These are phyloP conservation scores for Lasiosphaeris hirsuta DNA, from an alignment of 495 filamentous ascomycete species.

Conservation along the genomic window DNA sequence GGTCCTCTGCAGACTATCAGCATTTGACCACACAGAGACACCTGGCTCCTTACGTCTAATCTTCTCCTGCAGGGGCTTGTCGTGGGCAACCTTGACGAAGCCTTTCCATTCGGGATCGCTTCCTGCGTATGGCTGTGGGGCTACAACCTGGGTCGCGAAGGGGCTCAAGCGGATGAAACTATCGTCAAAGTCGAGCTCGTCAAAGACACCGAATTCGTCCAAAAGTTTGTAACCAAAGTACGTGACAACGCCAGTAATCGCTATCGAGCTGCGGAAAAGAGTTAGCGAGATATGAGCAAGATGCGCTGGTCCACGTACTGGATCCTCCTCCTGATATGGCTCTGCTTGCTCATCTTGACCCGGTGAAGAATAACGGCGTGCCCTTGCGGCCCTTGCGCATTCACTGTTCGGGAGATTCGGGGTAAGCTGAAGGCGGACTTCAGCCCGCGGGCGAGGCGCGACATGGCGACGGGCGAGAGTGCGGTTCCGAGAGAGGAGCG, in stretches of 20 bases:
- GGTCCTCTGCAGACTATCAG: slow-evolving; percentile 23
- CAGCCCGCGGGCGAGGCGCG: slow-evolving; percentile 31
- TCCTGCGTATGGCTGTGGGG: slow-evolving; percentile 48
- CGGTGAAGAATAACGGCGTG: slow-evolving; percentile 30
- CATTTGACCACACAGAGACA: not conserved
- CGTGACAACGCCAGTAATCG: not conserved
- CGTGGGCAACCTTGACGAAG: slow-evolving; percentile 56
- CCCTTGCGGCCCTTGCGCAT: slow-evolving; percentile 9
- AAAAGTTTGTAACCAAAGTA: not conserved
- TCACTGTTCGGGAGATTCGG: slow-evolving; percentile 10
- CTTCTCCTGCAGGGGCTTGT: slow-evolving; percentile 43
- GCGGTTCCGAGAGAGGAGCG: slow-evolving; percentile 2
- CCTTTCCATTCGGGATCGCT: slow-evolving; percentile 69
- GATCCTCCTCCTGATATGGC: not conserved
- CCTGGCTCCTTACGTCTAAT: slow-evolving; percentile 47
- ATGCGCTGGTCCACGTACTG: not conserved
- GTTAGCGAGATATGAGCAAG: not conserved
- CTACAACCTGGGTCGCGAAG: slow-evolving; percentile 43
- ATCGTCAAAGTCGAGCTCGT: slow-evolving; percentile 26
- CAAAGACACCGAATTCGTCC: not conserved
- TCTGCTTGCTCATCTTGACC: slow-evolving; percentile 31
- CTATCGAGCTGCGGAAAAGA: not conserved
- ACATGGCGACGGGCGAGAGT: slow-evolving; percentile 25
- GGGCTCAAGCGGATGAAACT: slow-evolving; percentile 66
- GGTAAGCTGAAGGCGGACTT: slow-evolving; percentile 18